Evolutionary conservation across 331 rosid genomes (phyloP).

Genomic region (Ulmus americana): DNA sequence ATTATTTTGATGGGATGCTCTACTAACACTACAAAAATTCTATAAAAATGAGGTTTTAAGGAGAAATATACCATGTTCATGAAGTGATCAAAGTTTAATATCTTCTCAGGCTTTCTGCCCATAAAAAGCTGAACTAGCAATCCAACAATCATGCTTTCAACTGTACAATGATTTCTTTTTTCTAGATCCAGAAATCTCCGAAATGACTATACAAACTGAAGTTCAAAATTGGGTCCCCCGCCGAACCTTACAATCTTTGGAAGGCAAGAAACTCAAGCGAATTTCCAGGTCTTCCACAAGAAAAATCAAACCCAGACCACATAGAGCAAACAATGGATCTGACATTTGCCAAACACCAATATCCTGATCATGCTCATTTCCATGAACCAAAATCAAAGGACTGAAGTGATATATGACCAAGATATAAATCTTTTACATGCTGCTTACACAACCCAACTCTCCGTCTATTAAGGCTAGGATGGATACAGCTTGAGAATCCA

Average conservation of each 20-base stretch:
- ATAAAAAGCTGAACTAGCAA: too few species aligned
- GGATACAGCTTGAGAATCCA: conserved; percentile 82
- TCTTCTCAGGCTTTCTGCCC: background rate
- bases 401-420: conserved; percentile 80
- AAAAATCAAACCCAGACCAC: too few species aligned
- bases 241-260: too few species aligned
- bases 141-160: background rate
- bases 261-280: too few species aligned
- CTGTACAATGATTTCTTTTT: background rate
- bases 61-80: background rate
- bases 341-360: background rate
- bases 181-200: too few species aligned
- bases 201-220: too few species aligned
- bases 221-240: too few species aligned
- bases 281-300: too few species aligned
- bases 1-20: background rate
- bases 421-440: conserved; percentile 67
- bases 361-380: conserved; percentile 33
- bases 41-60: background rate
- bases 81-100: background rate
- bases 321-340: background rate
- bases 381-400: conserved; percentile 78
- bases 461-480: conserved; percentile 74
- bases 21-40: background rate
- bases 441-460: conserved; percentile 70